These are phyloP conservation scores for Primulina eburnea DNA, from an alignment of 257 asterid species.

Conservation along the genomic window DNA sequence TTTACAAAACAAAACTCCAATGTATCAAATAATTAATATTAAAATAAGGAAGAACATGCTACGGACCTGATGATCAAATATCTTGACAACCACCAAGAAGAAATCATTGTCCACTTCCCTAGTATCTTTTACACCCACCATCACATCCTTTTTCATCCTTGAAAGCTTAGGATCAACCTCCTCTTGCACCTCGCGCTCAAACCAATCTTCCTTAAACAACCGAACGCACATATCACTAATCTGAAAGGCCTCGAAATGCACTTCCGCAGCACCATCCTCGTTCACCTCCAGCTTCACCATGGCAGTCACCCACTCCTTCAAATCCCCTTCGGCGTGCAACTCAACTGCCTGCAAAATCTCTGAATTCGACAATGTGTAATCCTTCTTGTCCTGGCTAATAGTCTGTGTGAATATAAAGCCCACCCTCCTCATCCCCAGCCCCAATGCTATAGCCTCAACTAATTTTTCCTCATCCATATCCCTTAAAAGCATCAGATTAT, in stretches of 20 bases:
- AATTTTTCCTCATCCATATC: conserved; percentile 70
- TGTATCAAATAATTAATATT: neutral
- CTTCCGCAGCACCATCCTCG: conserved; percentile 78
- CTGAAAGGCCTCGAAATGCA: conserved; percentile 96
- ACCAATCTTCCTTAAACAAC: conserved; percentile 79
- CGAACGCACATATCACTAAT: conserved; percentile 85
- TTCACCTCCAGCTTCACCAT: conserved; percentile 84
- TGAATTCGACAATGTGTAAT: conserved; percentile 67
- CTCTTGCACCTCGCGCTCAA: conserved; percentile 55
- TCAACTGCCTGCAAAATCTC: conserved; percentile 89
- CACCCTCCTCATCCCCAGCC: conserved; percentile 81
- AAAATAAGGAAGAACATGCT: neutral
- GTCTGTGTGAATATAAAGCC: conserved; percentile 91
- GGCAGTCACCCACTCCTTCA: conserved; percentile 97
- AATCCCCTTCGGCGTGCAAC: conserved; percentile 71
- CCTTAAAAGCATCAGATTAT: conserved; percentile 54
- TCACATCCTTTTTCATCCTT: conserved; percentile 83
- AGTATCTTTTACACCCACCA: conserved; percentile 82
- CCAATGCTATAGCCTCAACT: conserved; percentile 79
- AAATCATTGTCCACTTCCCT: conserved; percentile 89
- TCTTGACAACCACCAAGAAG: conserved; percentile 94
- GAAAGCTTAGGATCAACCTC: conserved; percentile 87
- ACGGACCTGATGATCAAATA: conserved; percentile 84
- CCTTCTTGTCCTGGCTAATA: conserved; percentile 79
- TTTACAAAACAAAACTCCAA: conserved; percentile 2